Evolutionary conservation across 1,284 basidiomycete genomes (phyloP), one percentile per base, ranked within the genome.

Genomic region (Chalciporus piperatoides): DNA sequence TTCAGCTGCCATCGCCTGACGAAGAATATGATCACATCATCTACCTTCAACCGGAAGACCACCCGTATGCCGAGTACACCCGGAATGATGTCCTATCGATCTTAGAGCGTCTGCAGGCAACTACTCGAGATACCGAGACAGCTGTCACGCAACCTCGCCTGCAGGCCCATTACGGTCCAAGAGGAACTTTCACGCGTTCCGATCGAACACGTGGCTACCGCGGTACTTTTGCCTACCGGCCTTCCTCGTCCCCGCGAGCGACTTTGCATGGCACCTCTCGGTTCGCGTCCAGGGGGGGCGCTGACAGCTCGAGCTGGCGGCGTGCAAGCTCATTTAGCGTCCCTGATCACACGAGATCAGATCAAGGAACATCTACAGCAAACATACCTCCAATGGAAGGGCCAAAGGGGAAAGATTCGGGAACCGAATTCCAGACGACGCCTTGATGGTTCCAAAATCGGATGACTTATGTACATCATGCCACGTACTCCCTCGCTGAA

Each of bases 11-110:
- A 35, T 59, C 62, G 21, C 56, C 73, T 33, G 60, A 71, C 32
- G 86, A 88, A 70, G 83, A 80, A 21, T 79, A 82, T 63, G 70
- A 85, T 52, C 76, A 77, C 45, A 75, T 86, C 56, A 59, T 84
- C 39, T 69, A 69, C 59, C 63, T 87, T 53, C 71, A 65, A 46
- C 76, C 77, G 37, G 63, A 71, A 54, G 79, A 84, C 56, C 75
- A 79, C 50, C 69, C 74, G 15, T 66, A 68, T 47, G 62, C 72
- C 41, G 65, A 66, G 45, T 84, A 82, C 62, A 71, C 76, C 49
- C 72, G 64, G 37, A 68, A 73, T 44, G 80, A 81, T 48, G 68
- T 86, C 46, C 60, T 70, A 55, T 65, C 67, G 36, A 74, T 84
- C 54, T 70, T 87, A 46, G 64, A 64, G 51, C 78, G 76, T 43